Conservation (phyloP, 164 flowering plant genomes). For the Magnolia changhungtana region DNA sequence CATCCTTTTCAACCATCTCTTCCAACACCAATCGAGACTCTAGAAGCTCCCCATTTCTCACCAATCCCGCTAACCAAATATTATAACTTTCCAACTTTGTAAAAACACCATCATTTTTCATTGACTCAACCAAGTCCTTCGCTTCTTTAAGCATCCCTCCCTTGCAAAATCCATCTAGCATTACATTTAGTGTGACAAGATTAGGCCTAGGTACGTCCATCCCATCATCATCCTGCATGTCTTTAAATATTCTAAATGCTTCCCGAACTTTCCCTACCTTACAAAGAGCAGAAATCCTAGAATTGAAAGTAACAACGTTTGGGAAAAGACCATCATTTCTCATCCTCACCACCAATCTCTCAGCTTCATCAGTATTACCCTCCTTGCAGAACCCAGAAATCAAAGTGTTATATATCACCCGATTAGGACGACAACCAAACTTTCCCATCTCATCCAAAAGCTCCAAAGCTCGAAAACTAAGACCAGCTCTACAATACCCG, state of each 20-base stretch:
- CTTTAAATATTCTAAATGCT: constrained; percentile 76
- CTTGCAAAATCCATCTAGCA: constrained; percentile 75
- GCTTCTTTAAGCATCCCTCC: constrained; percentile 78
- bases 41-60: constrained; percentile 57
- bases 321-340: constrained; percentile 57
- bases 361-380: constrained; percentile 70
- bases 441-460: constrained; percentile 52
- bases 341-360: constrained; percentile 76
- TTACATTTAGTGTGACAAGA: constrained; percentile 54
- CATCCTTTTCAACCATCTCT: constrained; percentile 60
- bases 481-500: constrained; percentile 73
- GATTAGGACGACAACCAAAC: constrained; percentile 48
- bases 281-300: constrained; percentile 88
- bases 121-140: constrained; percentile 44
- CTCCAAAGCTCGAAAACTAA: constrained; percentile 40
- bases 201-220: constrained; percentile 79
- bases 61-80: constrained; percentile 73
- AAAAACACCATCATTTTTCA: constrained; percentile 45
- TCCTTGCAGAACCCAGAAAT: constrained; percentile 72
- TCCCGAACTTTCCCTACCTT: constrained; percentile 62
- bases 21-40: constrained; percentile 59
- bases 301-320: constrained; percentile 84
- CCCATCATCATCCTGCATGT: constrained; percentile 67
- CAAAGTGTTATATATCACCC: constrained; percentile 72
- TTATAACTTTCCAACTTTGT: constrained; percentile 60